phyloP scores from a whole-genome alignment of 1,284 basidiomycete genomes.

The Rhizopogon parksii region DNA sequence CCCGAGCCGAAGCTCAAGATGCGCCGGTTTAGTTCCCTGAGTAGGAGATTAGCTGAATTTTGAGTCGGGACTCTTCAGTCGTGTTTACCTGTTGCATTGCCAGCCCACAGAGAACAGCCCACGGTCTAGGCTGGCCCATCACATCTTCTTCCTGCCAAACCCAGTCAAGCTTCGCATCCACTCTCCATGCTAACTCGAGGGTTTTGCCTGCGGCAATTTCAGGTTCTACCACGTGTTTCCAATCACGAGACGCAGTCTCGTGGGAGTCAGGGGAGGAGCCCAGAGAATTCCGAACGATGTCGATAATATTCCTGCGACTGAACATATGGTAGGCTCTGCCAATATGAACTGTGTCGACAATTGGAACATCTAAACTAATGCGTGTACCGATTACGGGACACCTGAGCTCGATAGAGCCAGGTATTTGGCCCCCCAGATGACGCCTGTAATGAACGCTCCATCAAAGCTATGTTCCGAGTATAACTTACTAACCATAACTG shows the following conservation, averaged over 20 bases:
- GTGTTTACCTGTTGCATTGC: slow-evolving; percentile 56
- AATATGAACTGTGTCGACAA: slow-evolving; percentile 11
- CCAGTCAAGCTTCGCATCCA: slow-evolving; percentile 72
- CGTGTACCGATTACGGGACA: slow-evolving; percentile 35
- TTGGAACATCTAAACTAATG: slow-evolving; percentile 25
- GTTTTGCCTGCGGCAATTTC: slow-evolving; percentile 47
- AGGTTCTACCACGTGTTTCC: slow-evolving; percentile 53
- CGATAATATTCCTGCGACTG: slow-evolving; percentile 51
- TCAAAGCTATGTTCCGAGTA: neutral
- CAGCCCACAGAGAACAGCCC: slow-evolving; percentile 69
- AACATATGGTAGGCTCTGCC: slow-evolving; percentile 42
- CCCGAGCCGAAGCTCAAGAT: slow-evolving; percentile 67
- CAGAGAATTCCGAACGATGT: slow-evolving; percentile 50
- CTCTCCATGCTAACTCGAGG: slow-evolving; percentile 74
- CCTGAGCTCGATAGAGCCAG: slow-evolving; percentile 33
- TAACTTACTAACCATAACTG: slow-evolving; percentile 51
- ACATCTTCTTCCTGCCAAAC: slow-evolving; percentile 65
- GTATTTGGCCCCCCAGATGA: slow-evolving; percentile 47
- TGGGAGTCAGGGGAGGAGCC: slow-evolving; percentile 31
- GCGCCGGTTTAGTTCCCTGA: slow-evolving; percentile 44
- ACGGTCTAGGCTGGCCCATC: slow-evolving; percentile 53
- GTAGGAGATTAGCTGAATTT: neutral
- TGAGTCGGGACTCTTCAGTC: slow-evolving; percentile 2
- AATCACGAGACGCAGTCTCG: slow-evolving; percentile 34
- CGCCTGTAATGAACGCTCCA: slow-evolving; percentile 39